Conservation (phyloP, 805 yeast species). For the Candida pseudoglaebosa region DNA sequence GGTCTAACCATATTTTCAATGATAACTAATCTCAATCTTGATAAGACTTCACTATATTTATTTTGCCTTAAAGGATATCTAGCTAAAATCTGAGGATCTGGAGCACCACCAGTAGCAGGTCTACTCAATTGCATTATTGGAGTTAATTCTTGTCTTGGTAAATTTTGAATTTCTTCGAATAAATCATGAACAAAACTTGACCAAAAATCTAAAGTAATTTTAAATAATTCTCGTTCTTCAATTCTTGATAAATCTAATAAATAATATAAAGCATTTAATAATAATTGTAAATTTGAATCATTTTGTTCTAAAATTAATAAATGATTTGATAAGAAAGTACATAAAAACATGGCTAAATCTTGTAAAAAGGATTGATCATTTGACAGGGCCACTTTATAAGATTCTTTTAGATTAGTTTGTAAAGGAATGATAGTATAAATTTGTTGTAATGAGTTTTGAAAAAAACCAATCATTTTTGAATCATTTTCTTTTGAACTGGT, state of each 20-base stretch:
- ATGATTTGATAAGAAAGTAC: conserved; percentile 79
- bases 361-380: conserved; percentile 91
- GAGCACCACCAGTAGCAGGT: conserved; percentile 69
- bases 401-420: conserved; percentile 62
- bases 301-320: conserved; percentile 59
- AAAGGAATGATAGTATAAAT: conserved; percentile 69
- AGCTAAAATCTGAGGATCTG: conserved; percentile 75
- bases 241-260: conserved; percentile 81
- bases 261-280: conserved; percentile 73
- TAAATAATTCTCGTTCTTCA: conserved; percentile 94
- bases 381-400: conserved; percentile 72
- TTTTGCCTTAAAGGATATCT: conserved; percentile 83
- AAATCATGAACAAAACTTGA: conserved; percentile 74
- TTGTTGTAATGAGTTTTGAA: conserved; percentile 69
- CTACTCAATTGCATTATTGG: conserved; percentile 72
- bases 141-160: conserved; percentile 67
- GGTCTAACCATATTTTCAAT: conserved; percentile 98
- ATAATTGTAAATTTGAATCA: conserved; percentile 51
- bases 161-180: conserved; percentile 77
- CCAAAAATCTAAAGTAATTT: conserved; percentile 96
- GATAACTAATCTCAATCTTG: conserved; percentile 84
- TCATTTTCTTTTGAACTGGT: conserved; percentile 48
- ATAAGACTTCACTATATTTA: conserved; percentile 70
- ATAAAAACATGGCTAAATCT: conserved; percentile 89
- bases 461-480: conserved; percentile 61